Percentiles rank a stretch among this genome's conserved stretches.
Conservation (phyloP, 768 basidiomycete species). For the Tricholoma flavovirens region DNA sequence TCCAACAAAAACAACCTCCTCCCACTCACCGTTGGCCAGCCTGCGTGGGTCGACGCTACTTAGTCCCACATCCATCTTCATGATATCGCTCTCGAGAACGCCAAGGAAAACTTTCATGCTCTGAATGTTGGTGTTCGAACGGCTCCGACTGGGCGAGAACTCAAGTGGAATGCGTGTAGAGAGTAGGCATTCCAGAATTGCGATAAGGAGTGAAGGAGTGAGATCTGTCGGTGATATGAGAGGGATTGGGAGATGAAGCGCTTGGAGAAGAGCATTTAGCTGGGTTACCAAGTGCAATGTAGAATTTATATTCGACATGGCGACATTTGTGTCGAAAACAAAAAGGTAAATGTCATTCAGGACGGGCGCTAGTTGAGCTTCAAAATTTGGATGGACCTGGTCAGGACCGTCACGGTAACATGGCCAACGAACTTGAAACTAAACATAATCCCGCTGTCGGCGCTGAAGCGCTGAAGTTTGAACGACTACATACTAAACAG, state of each 20-base stretch:
- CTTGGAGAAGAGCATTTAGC: slow-evolving; percentile 11
- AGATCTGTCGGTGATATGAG: slow-evolving; percentile 54
- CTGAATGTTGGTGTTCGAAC: slow-evolving; percentile 38
- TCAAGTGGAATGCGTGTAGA: slow-evolving; percentile 40
- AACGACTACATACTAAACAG: too few relatives aligned
- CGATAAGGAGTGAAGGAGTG: slow-evolving; percentile 66
- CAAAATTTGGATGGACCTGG: too few relatives aligned
- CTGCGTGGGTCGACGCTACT: slow-evolving; percentile 58
- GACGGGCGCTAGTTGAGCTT: too few relatives aligned
- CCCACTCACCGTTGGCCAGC: slow-evolving; percentile 59
- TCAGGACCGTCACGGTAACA: too few relatives aligned
- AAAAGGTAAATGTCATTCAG: background rate
- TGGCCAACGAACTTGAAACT: too few relatives aligned
- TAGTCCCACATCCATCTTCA: slow-evolving; percentile 57
- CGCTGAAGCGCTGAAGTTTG: too few relatives aligned
- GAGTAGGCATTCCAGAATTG: slow-evolving; percentile 61
- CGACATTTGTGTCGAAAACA: slow-evolving; percentile 11
- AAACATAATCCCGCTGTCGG: too few relatives aligned
- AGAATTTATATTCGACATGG: slow-evolving; percentile 9
- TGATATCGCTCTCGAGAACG: slow-evolving; percentile 60
- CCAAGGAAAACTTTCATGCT: slow-evolving; percentile 74
- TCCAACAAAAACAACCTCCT: slow-evolving; percentile 61
- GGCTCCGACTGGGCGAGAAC: background rate
- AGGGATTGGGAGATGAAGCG: slow-evolving; percentile 14
- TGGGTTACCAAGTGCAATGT: slow-evolving; percentile 8